These are phyloP conservation scores for Fraxinus sp. DNA, from an alignment of 305 asterid species.

Conservation along the genomic window DNA sequence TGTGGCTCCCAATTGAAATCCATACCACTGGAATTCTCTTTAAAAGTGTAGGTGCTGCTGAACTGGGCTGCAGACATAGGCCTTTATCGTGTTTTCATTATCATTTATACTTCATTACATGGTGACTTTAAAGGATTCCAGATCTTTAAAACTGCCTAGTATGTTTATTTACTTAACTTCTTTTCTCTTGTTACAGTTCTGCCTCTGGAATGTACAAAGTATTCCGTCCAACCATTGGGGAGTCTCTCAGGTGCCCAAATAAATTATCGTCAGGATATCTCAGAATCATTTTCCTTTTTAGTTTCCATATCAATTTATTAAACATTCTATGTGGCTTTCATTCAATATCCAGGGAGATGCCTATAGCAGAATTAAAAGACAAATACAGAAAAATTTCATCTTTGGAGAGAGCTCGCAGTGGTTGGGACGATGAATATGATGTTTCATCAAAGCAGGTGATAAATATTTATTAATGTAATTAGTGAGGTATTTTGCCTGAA, in stretches of 20 bases:
- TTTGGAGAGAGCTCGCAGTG: constrained; percentile 63
- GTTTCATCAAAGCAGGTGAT: constrained; percentile 83
- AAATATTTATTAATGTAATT: background rate
- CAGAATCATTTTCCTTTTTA: constrained; percentile 26
- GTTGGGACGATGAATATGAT: constrained; percentile 89
- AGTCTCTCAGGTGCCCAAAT: constrained; percentile 71
- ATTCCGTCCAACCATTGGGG: constrained; percentile 86
- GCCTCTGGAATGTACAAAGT: constrained; percentile 73
- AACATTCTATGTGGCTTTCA: constrained; percentile 4
- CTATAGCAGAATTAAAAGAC: constrained; percentile 73
- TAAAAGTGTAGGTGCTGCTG: background rate
- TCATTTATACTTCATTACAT: background rate
- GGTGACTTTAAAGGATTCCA: background rate
- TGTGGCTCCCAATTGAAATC: constrained; percentile 1
- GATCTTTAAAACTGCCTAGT: background rate
- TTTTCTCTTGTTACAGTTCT: constrained; percentile 51
- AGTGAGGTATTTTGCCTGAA: background rate
- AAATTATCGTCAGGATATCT: constrained; percentile 18
- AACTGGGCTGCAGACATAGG: background rate
- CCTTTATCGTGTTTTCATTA: background rate
- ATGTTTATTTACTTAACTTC: constrained; percentile 9
- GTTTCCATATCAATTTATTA: constrained; percentile 25
- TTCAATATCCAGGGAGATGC: constrained; percentile 79
- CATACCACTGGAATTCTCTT: background rate
- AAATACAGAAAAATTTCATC: constrained; percentile 74